These are phyloP conservation scores for Aspergillus japonicus DNA, from an alignment of 2,329 filamentous ascomycete genomes.

Conservation along the genomic window DNA sequence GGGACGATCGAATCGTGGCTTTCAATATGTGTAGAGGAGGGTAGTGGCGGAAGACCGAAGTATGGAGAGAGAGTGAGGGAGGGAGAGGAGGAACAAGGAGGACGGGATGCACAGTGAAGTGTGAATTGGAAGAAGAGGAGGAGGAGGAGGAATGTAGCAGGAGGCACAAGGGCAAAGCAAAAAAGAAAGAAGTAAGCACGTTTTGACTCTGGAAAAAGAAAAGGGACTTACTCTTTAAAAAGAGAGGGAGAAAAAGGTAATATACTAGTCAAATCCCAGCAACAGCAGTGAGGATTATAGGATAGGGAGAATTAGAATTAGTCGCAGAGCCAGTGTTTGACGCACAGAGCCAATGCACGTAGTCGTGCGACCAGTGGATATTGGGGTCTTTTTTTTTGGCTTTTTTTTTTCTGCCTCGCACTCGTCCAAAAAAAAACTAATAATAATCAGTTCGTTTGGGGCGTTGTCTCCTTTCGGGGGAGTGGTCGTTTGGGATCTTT, in stretches of 20 bases:
- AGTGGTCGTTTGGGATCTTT: slow-evolving; percentile 10
- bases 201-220: not conserved
- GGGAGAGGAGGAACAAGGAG: not conserved
- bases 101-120: not conserved
- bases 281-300: slow-evolving; percentile 1
- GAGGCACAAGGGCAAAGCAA: slow-evolving; percentile 5
- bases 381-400: slow-evolving; percentile 4
- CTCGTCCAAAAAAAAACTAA: not conserved
- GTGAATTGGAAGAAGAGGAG: slow-evolving; percentile 3
- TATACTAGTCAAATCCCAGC: slow-evolving; percentile 5
- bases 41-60: not conserved
- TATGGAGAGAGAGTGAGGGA: not conserved
- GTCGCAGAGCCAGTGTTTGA: slow-evolving; percentile 3
- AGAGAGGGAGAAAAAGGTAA: slow-evolving; percentile 7
- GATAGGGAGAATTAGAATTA: slow-evolving; percentile 7
- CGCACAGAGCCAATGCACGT: slow-evolving; percentile 16
- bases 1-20: too few species aligned
- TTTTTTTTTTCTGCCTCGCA: slow-evolving; percentile 1
- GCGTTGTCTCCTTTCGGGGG: slow-evolving; percentile 6
- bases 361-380: slow-evolving; percentile 18
- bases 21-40: too few species aligned
- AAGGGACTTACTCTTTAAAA: slow-evolving; percentile 8
- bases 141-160: slow-evolving; percentile 2
- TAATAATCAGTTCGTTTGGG: not conserved
- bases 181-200: slow-evolving; percentile 3